Conservation (phyloP, 768 basidiomycete genomes). For the Infundibulicybe gibba region DNA sequence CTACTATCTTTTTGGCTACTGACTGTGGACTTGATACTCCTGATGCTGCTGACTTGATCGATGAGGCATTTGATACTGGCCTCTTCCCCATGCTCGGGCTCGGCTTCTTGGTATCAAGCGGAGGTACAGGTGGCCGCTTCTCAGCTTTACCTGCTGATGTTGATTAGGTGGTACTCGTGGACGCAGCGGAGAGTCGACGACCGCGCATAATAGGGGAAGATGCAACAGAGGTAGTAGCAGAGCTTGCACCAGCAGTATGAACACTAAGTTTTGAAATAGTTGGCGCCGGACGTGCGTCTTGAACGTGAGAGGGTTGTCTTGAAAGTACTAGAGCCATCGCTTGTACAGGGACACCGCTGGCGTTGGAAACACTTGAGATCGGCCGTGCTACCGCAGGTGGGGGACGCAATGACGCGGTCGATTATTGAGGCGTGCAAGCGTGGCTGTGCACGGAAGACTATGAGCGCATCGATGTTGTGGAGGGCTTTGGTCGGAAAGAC, state of each 20-base stretch:
- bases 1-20: slow-evolving; percentile 18
- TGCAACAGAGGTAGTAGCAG: not conserved
- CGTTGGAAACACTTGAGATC: slow-evolving; percentile 18
- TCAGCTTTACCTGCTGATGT: not conserved
- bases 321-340: not conserved
- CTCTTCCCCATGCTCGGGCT: slow-evolving; percentile 15
- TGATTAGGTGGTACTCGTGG: too few species aligned
- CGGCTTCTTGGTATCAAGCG: slow-evolving; percentile 26
- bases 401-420: slow-evolving; percentile 9
- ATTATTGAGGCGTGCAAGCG: slow-evolving; percentile 4
- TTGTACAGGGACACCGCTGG: slow-evolving; percentile 28
- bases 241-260: slow-evolving; percentile 4
- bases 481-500: too few species aligned
- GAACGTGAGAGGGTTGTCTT: not conserved
- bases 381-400: slow-evolving; percentile 10
- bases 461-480: too few species aligned
- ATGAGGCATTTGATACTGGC: slow-evolving; percentile 15
- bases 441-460: slow-evolving; percentile 19
- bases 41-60: slow-evolving; percentile 17
- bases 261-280: slow-evolving; percentile 27
- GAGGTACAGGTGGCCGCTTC: slow-evolving; percentile 28
- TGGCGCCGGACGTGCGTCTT: slow-evolving; percentile 8
- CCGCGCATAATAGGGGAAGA: too few species aligned
- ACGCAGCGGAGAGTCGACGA: too few species aligned
- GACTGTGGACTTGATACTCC: slow-evolving; percentile 23